Conservation (phyloP, 2,329 filamentous ascomycete species). For the Claviceps pusilla region DNA sequence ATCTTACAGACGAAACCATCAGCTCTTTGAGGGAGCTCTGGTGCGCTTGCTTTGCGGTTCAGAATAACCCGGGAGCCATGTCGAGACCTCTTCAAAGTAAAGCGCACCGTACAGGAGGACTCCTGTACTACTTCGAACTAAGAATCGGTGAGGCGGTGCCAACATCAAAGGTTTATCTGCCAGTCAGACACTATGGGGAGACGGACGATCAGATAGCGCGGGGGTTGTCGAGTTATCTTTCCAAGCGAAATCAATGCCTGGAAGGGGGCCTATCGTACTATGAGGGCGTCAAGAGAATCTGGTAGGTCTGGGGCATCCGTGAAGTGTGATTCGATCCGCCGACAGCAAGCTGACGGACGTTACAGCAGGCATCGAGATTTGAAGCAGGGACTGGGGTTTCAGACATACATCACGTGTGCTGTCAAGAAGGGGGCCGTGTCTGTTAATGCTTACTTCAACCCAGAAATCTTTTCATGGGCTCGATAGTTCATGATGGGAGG, state of each 20-base stretch:
- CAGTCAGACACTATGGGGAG: slow-evolving; percentile 19
- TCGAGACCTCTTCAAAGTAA: slow-evolving; percentile 6
- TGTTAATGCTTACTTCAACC: neutral
- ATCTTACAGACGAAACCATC: neutral
- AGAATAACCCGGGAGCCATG: neutral
- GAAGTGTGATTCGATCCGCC: neutral
- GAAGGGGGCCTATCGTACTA: neutral
- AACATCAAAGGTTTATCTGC: slow-evolving; percentile 19
- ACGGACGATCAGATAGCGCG: neutral
- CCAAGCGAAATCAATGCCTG: neutral
- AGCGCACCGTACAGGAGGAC: slow-evolving; percentile 18
- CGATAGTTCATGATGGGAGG: too few relatives aligned
- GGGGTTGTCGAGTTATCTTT: neutral
- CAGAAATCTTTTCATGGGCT: neutral
- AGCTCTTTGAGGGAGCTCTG: neutral
- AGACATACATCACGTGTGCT: neutral
- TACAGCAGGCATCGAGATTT: neutral
- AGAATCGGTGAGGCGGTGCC: slow-evolving; percentile 8
- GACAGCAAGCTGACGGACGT: neutral
- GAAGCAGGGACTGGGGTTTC: neutral
- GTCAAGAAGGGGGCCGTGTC: neutral
- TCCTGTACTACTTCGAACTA: slow-evolving; percentile 22
- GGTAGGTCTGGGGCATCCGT: neutral
- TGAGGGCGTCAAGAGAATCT: neutral
- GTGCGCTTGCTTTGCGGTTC: neutral